Base-by-base conservation (phyloP, 2,329 filamentous ascomycete genomes). In the Fusarium sp. region DNA sequence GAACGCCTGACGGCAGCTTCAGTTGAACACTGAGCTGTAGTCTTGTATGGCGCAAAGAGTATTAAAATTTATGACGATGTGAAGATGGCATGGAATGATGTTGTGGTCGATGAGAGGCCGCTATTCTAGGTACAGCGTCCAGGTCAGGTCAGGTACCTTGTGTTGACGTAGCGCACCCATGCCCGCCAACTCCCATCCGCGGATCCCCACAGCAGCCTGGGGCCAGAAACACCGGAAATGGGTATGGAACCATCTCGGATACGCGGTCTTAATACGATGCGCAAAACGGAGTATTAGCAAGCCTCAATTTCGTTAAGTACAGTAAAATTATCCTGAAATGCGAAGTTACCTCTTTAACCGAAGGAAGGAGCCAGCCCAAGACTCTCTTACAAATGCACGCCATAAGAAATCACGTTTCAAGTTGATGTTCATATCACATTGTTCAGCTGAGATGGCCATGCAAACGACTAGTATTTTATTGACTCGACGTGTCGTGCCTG, bases 381-480 rank as follows among this genome's bases (percentile, higher is more conserved):
- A 19, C 35, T 37, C 33, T 13, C 30, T 37, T n/a, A 37, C n/a
- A 37, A 37, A n/a, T 17, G 35, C 5, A 37, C 35, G n/a, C 13
- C 15, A 54, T 20, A 15, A 24, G 13, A 13, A 17, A 45, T 28
- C 30, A 35, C 30, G 32, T 28, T 37, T 17, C 9, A 32, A 54
- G 24, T 37, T 15, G 30, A 37, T 48, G 35, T 20, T 52, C 63
- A 56, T 52, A 33, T 53, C 41, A 33, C 58, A 40, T 62, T 22
- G 7, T 47, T 26, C 37, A 20, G 39, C 24, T 51, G 48, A 30
- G 46, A 33, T 60, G 62, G 48, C 47, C 56, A 65, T 70, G 51
- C 67, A 71, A 71, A 65, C 72, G 67, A 72, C 71, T 74, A 65
- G 68, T 68, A 72, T 74, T 71, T 72, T 60, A 59, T 70, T 70